Evolutionary conservation across 176 grass and related monocot species (phyloP).

Genomic region (Lolium perenne): DNA sequence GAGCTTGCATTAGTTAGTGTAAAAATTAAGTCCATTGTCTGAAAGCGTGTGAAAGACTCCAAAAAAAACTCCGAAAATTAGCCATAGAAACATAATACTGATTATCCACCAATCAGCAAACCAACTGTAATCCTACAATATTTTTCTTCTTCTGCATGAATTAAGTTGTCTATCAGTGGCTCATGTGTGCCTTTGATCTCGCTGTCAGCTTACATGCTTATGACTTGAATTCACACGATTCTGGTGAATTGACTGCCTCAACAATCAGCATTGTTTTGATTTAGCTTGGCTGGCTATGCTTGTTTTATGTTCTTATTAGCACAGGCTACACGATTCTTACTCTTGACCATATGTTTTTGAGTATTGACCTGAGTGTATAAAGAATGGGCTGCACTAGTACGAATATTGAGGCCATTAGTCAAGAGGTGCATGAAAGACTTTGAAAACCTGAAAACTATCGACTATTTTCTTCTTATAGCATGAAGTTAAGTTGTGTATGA

Average conservation of each 20-base stretch:
- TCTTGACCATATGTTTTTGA: constrained; percentile 43
- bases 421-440: not conserved
- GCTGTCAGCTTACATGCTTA: constrained; percentile 29
- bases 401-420: not conserved
- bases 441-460: not conserved
- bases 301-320: constrained; percentile 24
- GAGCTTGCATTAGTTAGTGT: not conserved
- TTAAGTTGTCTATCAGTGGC: not conserved
- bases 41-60: constrained; percentile 18
- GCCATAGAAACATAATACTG: constrained; percentile 3
- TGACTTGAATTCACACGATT: constrained; percentile 39
- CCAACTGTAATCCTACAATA: not conserved
- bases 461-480: not conserved
- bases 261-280: constrained; percentile 37
- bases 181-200: constrained; percentile 11
- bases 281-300: constrained; percentile 36
- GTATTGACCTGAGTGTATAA: constrained; percentile 29
- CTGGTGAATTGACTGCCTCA: constrained; percentile 23
- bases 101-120: not conserved
- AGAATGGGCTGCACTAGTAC: constrained; percentile 20
- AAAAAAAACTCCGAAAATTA: not conserved
- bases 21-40: not conserved
- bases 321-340: constrained; percentile 20
- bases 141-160: not conserved
- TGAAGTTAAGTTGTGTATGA: not conserved